Base-by-base conservation (phyloP, 2,329 filamentous ascomycete genomes). In the Penicillium sp. region DNA sequence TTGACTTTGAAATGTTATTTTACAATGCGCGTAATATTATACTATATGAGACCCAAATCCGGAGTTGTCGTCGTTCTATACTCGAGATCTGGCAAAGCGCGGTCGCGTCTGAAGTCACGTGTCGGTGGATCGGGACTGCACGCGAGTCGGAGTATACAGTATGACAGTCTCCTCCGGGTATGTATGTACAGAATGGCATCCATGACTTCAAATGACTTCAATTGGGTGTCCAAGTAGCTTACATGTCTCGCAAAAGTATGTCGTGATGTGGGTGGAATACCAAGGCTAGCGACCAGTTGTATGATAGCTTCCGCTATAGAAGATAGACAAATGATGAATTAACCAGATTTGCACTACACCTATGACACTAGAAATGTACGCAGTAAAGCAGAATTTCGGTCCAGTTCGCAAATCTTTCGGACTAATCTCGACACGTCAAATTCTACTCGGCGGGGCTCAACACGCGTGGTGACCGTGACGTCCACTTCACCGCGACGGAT, bases 81-180 rank as follows among this genome's bases (percentile, higher is more conserved):
- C 29, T 44, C 24, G 29, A 35, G 36, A 27, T 40, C 41, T 39
- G 35, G 38, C 34, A 46, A 52, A 42, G 44, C 53, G 53, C 53
- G 53, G 47, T 44, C 52, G 55, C 55, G 55, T 57, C 53, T 50
- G 36, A 47, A 47, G 36, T 57, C 55, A 57, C 53, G 52, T 57
- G 55, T 27, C 11, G 1, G 50, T 51, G 50, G 47, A 44, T 28
- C 50, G 44, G 48, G 49, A 49, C 46, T 29, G 40, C 51, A 50
- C 52, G 52, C 50, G 52, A 55, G 46, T 49, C 36, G 39, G 48
- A 51, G 50, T 50, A 50, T 52, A 47, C 41, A 49, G 47, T 50
- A 52, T 55, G 52, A 50, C 50, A 51, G 32, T 20, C 36, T 44
- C 38, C 27, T 43, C 35, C 13, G 29, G 34, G 44, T 40, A 47